These are phyloP conservation scores for Jackrogersella minutella DNA, from an alignment of 495 filamentous ascomycete species.

Conservation along the genomic window DNA sequence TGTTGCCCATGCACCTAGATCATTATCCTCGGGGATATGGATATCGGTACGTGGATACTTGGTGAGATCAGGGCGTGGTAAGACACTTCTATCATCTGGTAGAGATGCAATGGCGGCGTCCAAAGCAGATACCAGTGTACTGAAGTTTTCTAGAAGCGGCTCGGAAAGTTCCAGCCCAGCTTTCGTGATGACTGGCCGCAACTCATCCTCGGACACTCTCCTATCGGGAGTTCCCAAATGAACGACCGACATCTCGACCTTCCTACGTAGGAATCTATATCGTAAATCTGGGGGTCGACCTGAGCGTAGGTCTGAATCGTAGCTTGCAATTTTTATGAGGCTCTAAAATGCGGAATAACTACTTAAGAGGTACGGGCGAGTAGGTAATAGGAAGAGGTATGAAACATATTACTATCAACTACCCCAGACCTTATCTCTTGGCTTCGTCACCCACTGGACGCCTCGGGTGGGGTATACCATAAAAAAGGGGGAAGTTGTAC, in stretches of 20 bases:
- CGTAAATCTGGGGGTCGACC: background rate
- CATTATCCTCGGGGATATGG: conserved; percentile 42
- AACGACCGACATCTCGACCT: conserved; percentile 21
- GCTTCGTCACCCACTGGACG: background rate
- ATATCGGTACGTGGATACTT: conserved; percentile 43
- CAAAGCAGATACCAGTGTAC: conserved; percentile 30
- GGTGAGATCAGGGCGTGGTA: conserved; percentile 36
- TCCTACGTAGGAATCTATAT: no score
- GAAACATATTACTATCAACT: no score
- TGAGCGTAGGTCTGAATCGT: background rate
- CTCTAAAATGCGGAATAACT: no score
- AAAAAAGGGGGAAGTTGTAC: background rate
- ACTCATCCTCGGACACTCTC: conserved; percentile 22
- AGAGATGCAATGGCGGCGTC: conserved; percentile 33
- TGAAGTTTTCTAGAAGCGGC: conserved; percentile 28
- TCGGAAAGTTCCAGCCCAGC: conserved; percentile 35
- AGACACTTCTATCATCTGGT: conserved; percentile 32
- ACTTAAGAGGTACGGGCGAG: no score
- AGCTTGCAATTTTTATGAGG: no score
- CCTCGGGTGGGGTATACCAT: background rate
- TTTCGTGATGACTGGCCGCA: conserved; percentile 27
- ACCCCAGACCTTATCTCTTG: background rate
- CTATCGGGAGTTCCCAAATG: background rate
- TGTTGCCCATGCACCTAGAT: conserved; percentile 43
- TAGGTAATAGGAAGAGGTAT: no score